A percentile compares a stretch with the other conserved stretches of the same genome.
Conservation (phyloP, 176 grass and related monocot genomes). For the Aegilops tauschii region DNA sequence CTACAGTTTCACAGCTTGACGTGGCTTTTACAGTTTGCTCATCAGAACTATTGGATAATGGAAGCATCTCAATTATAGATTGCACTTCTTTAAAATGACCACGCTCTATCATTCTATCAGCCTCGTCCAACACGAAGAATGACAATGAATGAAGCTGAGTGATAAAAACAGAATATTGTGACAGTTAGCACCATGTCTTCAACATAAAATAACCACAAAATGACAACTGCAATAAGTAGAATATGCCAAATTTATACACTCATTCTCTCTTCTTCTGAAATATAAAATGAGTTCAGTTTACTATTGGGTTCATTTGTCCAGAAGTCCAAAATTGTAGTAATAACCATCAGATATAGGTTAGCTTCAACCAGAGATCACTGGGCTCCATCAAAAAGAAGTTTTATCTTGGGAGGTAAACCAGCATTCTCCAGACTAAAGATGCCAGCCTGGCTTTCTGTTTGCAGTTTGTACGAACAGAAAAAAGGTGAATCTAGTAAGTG, state of each 20-base stretch:
- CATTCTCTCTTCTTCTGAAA: constrained; percentile 2
- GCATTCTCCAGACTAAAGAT: neutral
- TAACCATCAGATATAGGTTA: neutral
- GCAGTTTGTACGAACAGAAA: neutral
- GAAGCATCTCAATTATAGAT: constrained; percentile 90
- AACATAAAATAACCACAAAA: constrained; percentile 11
- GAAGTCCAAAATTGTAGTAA: neutral
- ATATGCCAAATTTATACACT: neutral
- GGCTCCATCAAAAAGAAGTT: neutral
- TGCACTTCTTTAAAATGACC: constrained; percentile 90
- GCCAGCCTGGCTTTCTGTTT: neutral
- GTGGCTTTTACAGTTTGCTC: constrained; percentile 27
- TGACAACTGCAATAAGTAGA: neutral
- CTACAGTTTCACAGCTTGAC: constrained; percentile 51
- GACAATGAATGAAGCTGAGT: constrained; percentile 81
- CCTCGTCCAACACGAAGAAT: constrained; percentile 93
- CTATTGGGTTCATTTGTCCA: neutral
- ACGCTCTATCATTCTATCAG: constrained; percentile 91
- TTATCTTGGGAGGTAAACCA: neutral
- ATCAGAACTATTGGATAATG: constrained; percentile 39
- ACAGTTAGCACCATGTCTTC: constrained; percentile 3
- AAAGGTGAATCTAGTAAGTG: neutral
- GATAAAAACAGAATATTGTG: constrained; percentile 23
- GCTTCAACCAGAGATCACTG: constrained; percentile 10
- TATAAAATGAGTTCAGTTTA: neutral